Evolutionary conservation across 1,284 basidiomycete genomes (phyloP).

Genomic region (Macrocystidia cucumis): DNA sequence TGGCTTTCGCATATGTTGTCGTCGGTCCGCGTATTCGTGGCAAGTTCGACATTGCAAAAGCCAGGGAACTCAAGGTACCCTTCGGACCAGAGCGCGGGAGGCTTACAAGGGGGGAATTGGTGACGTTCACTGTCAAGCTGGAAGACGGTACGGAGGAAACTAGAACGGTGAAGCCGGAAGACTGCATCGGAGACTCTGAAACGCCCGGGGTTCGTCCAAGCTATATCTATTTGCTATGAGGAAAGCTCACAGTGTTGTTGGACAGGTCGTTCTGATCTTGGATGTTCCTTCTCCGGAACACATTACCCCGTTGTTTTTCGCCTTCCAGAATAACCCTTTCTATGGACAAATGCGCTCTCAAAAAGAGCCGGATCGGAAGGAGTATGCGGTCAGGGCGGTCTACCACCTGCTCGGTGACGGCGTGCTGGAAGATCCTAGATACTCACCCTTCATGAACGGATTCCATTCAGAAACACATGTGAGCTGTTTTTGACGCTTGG

Average conservation of each 20-base stretch:
- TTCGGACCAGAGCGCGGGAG: slow-evolving; percentile 48
- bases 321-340: slow-evolving; percentile 42
- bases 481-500: slow-evolving; percentile 13
- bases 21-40: slow-evolving; percentile 76
- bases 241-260: slow-evolving; percentile 7
- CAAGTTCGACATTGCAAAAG: slow-evolving; percentile 76
- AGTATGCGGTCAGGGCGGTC: slow-evolving; percentile 46
- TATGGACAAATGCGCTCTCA: slow-evolving; percentile 42
- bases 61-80: slow-evolving; percentile 59
- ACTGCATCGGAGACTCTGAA: slow-evolving; percentile 47
- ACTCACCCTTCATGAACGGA: slow-evolving; percentile 64
- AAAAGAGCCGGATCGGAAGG: slow-evolving; percentile 28
- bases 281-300: slow-evolving; percentile 56
- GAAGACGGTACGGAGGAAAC: slow-evolving; percentile 34
- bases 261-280: slow-evolving; percentile 49
- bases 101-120: slow-evolving; percentile 44
- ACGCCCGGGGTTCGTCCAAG: slow-evolving; percentile 34
- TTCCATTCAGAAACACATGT: slow-evolving; percentile 59
- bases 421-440: slow-evolving; percentile 64
- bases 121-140: slow-evolving; percentile 41
- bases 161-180: slow-evolving; percentile 49
- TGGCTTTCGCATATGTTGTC: slow-evolving; percentile 61
- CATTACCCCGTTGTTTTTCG: slow-evolving; percentile 49
- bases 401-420: slow-evolving; percentile 62
- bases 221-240: background rate